phyloP scores from a whole-genome alignment of 495 filamentous ascomycete species.

The Penicillium canariense region DNA sequence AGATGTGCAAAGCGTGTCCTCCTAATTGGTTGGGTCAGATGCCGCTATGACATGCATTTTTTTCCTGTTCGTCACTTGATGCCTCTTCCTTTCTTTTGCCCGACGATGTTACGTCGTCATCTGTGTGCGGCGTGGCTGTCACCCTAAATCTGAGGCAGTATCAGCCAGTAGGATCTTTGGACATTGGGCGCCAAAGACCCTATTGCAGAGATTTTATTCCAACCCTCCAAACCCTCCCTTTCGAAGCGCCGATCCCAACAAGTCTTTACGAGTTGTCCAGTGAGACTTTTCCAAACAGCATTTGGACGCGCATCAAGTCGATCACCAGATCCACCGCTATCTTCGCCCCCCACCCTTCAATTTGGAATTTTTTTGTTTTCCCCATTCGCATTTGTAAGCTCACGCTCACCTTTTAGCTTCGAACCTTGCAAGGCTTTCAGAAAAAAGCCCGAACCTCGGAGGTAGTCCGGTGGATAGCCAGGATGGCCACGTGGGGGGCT shows the following conservation, averaged over 20 bases:
- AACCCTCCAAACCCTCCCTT: neutral
- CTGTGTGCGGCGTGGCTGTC: neutral
- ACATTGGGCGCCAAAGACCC: neutral
- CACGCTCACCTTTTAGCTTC: neutral
- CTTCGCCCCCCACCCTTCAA: neutral
- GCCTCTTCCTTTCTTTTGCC: neutral
- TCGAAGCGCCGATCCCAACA: neutral
- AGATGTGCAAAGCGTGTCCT: neutral
- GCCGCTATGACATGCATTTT: neutral
- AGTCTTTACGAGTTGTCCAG: neutral
- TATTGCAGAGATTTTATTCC: neutral
- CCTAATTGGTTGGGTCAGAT: neutral
- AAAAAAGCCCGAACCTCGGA: too few species aligned
- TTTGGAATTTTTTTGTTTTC: neutral
- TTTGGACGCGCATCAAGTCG: neutral
- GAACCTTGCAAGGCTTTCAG: too few species aligned
- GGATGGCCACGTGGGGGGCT: neutral
- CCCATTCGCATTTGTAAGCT: neutral
- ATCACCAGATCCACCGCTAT: neutral
- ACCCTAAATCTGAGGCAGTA: neutral
- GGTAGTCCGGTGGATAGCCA: neutral
- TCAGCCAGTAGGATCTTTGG: neutral
- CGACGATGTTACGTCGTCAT: neutral
- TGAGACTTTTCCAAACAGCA: neutral
- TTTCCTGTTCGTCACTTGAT: neutral